Base-by-base conservation (phyloP, 306 rosid species). In the Macrotyloma uniflorum region DNA sequence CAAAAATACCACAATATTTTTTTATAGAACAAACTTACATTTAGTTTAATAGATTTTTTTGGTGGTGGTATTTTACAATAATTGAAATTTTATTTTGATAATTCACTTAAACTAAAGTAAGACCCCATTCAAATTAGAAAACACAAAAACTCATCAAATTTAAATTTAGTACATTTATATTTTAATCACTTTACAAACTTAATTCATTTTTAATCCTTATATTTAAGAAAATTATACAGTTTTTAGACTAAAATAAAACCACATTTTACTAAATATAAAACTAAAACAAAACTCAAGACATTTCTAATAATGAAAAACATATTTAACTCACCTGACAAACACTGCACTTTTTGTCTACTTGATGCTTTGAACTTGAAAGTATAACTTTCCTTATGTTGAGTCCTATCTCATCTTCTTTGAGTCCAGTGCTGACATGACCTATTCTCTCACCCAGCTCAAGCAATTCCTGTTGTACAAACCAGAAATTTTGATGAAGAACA, bases 401-500 rank as follows among this genome's bases (percentile, higher is more conserved):
- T 40, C 86, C 86, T 67, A 96, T 85, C 72, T 96, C 99, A 28
- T 91, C 96, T 78, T 91, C 96, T 84, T 85, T 91, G 49, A 95
- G 83, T 36, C 99, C 99, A 6, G 99, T 93, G 80, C 83, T 93
- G 75, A 95, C 99, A 59, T 86, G 69, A 61, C 99, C 99, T 47
- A 95, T 93, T 88, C 88, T 93, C 68, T 95, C 99, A 9, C 97
- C 93, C 6, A 95, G 86, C 79, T 93, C 97, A 26, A 95, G 97
- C 84, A 95, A 87, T 82, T 95, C 88, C 99, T 95, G 84, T 58
- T 49, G 55, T 53, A 47, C 40, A 84, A 66, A 19, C 68, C 49
- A 73, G 13, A 76, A 14, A 72, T n/a, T 50, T 76, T 30, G 30
- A 22, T n/a, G 30, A 22, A 36, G 28, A 72, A 38, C 70, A 80